Base-by-base conservation (phyloP, 140 eudicot genomes). In the Cichorium intybus region DNA sequence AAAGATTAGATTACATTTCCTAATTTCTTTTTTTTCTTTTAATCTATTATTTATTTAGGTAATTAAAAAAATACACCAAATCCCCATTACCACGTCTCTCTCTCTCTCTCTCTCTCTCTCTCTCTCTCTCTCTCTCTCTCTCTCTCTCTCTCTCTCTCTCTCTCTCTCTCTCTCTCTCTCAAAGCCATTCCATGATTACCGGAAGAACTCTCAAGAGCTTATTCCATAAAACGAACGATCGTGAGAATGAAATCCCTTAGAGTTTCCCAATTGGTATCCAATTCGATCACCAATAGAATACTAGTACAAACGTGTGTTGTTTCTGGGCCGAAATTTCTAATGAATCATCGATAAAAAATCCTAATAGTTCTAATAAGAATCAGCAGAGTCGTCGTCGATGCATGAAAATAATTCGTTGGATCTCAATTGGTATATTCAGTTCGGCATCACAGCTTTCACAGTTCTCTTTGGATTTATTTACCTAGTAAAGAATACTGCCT, bases 381-480 rank as follows among this genome's bases (percentile, higher is more conserved):
- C 56, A 31, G 26, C 27, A 55, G 37, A 47, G 65, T 78, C 59
- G 61, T 83, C 24, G 80, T 85, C 87, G 84, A 86, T 86, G 95
- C 89, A 72, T 76, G 88, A 75, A 75, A 35, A 70, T 17, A 60
- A 69, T 63, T 7, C 31, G 28, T 16, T 73, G 77, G 90, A 85
- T 83, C 84, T 76, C 75, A 70, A 83, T 78, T 74, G 82, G 82
- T 79, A 74, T 64, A 66, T 86, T 20, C 89, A 82, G 53, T 74
- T 86, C 66, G 21, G 70, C 12, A 14, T 79, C 73, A 77, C 90
- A 34, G 69, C 77, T 10, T 45, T 79, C 12, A 59, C 72, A 51
- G 24, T 80, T 17, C 72, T 69, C 17, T 41, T 82, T 41, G 89
- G 85, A 15, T 73, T 89, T 56, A 75, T 81, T 17, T 74, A 75